Evolutionary conservation across 1,284 basidiomycete species (phyloP), one percentile per base, ranked within the genome.

Genomic region (Cutaneotrichosporon sp.): DNA sequence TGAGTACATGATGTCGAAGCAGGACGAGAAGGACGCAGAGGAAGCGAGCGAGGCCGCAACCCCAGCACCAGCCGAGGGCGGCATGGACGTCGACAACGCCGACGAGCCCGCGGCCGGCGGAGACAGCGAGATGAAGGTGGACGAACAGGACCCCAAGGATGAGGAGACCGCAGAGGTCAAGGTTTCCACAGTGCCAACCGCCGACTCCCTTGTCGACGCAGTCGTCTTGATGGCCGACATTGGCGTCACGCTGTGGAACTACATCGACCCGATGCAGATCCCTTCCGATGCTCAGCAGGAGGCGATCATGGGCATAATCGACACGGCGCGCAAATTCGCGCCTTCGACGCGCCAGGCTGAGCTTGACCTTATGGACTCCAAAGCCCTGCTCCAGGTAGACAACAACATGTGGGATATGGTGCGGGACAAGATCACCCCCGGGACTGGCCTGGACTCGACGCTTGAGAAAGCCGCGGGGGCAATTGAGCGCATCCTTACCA

Each of bases 141-240:
- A 54, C 61, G 61, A 61, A 57, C 88, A 0, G 86, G 86, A 46
- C 8, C 49, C 43, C 22, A 43, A 16, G 25, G 39, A 25, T 5
- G 60, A 46, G 35, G 51, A 26, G 17, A n/a, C n/a, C n/a, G 55
- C 57, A 14, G 58, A 24, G 24, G 38, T 64, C 8, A 70, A 64
- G 53, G 38, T 20, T 4, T 60, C 57, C 10, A 61, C 71, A 44
- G 52, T 66, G 14, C 72, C 73, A 2, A 75, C 73, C 1, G 59
- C 63, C 1, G 69, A 66, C 14, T 55, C 71, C 5, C 57, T 70
- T 20, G 63, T 69, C 44, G 73, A 75, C 49, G 66, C 70, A 0
- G 52, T 65, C 5, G 52, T 74, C 9, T 35, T 65, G 6, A 60
- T 68, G 12, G 49, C 70, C 54, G 65, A 68, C 20, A 44, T 67